These are phyloP conservation scores for Chrysosporium keratinophilum DNA, from an alignment of 2,329 filamentous ascomycete species.

Conservation along the genomic window DNA sequence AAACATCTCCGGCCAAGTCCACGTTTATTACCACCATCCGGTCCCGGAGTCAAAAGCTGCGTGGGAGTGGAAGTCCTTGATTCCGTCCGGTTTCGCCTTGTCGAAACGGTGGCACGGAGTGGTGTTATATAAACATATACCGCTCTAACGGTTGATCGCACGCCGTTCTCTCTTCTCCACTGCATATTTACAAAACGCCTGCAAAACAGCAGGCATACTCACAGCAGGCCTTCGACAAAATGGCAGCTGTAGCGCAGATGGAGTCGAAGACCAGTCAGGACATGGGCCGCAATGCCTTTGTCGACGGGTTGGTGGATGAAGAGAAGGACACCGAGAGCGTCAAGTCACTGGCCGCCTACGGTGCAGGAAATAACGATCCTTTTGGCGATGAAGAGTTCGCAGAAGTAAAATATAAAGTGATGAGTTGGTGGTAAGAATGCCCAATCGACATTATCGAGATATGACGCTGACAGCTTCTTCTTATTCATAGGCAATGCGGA, in stretches of 20 bases:
- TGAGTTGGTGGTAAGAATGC: slow-evolving; percentile 40
- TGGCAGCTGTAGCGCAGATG: not conserved
- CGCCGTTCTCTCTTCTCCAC: not conserved
- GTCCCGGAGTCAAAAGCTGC: too few relatives aligned
- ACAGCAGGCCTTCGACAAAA: not conserved
- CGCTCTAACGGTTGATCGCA: not conserved
- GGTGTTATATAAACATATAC: not conserved
- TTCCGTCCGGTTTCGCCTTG: too few relatives aligned
- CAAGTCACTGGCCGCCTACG: slow-evolving; percentile 16
- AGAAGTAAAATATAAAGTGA: slow-evolving; percentile 43
- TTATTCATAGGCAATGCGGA: slow-evolving; percentile 31
- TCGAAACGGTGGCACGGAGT: not conserved
- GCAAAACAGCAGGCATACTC: not conserved
- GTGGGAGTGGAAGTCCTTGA: not conserved
- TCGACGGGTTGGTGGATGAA: not conserved
- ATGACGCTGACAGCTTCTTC: not conserved
- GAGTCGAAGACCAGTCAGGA: not conserved
- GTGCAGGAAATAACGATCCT: slow-evolving; percentile 23
- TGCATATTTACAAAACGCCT: not conserved
- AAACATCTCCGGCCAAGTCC: too few relatives aligned
- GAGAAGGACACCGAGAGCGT: slow-evolving; percentile 4
- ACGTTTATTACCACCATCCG: too few relatives aligned
- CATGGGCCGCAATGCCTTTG: not conserved
- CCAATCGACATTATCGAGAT: not conserved
- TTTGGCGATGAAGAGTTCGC: slow-evolving; percentile 33